phyloP scores from a whole-genome alignment of 208 protist genomes.

The Trypanosoma vivax region DNA sequence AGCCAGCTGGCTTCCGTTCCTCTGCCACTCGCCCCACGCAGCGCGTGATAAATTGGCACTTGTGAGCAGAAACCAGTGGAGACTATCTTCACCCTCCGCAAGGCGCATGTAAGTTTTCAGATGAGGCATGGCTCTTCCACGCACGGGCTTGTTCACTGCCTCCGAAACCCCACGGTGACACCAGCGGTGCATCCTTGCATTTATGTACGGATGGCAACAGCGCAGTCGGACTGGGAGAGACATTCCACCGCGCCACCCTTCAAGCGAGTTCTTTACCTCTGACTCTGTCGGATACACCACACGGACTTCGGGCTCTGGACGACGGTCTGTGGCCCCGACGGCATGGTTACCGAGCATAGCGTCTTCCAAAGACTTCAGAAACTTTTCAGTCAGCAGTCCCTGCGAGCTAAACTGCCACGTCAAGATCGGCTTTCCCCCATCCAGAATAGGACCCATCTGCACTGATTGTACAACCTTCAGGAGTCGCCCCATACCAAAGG shows the following conservation, averaged over 20 bases:
- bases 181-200: slow-evolving; percentile 68
- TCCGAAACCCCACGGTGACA: neutral
- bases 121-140: slow-evolving; percentile 55
- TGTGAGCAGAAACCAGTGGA: slow-evolving; percentile 76
- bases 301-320: slow-evolving; percentile 24
- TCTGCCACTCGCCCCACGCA: slow-evolving; percentile 59
- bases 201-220: slow-evolving; percentile 58
- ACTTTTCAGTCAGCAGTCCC: slow-evolving; percentile 40
- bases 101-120: slow-evolving; percentile 77
- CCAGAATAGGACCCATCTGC: neutral
- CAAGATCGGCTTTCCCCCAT: slow-evolving; percentile 14
- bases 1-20: slow-evolving; percentile 25
- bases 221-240: slow-evolving; percentile 55
- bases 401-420: slow-evolving; percentile 86
- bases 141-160: neutral
- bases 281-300: slow-evolving; percentile 77
- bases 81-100: slow-evolving; percentile 9
- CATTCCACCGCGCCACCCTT: slow-evolving; percentile 71
- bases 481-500: slow-evolving; percentile 35
- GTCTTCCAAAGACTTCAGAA: slow-evolving; percentile 34
- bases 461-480: slow-evolving; percentile 17
- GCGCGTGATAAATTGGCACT: slow-evolving; percentile 82
- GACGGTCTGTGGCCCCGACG: neutral
- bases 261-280: slow-evolving; percentile 61
- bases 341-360: slow-evolving; percentile 22